A percentile compares a stretch with the other conserved stretches of the same genome.
phyloP scores from a whole-genome alignment of 768 basidiomycete genomes.

The Suillus fuscotomentosus region DNA sequence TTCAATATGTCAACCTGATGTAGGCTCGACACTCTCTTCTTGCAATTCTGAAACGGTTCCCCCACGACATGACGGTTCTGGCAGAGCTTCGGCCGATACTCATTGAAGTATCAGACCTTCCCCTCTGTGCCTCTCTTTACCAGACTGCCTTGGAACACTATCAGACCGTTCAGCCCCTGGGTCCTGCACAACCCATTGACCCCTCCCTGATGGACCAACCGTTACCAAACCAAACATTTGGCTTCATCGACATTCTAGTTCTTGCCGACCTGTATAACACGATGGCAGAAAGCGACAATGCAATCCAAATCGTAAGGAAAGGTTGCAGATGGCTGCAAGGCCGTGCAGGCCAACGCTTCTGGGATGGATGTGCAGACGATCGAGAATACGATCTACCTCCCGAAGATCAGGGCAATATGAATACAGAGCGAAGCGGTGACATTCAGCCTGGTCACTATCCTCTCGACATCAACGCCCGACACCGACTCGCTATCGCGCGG shows the following conservation, averaged over 20 bases:
- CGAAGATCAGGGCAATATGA: slow-evolving; percentile 20
- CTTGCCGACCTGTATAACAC: slow-evolving; percentile 84
- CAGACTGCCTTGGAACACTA: slow-evolving; percentile 75
- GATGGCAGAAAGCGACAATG: slow-evolving; percentile 63
- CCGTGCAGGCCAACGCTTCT: slow-evolving; percentile 64
- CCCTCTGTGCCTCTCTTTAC: slow-evolving; percentile 63
- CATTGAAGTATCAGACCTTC: slow-evolving; percentile 64
- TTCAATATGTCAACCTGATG: not conserved
- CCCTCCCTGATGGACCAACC: slow-evolving; percentile 13
- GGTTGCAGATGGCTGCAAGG: slow-evolving; percentile 95
- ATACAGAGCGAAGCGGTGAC: slow-evolving; percentile 40
- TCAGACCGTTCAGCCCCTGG: slow-evolving; percentile 38
- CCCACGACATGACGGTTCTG: slow-evolving; percentile 79
- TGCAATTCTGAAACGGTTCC: slow-evolving; percentile 64
- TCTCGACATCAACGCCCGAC: slow-evolving; percentile 76
- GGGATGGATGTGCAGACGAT: slow-evolving; percentile 85
- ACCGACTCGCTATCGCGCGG: slow-evolving; percentile 80
- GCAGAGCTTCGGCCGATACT: slow-evolving; percentile 76
- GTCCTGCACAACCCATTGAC: slow-evolving; percentile 41
- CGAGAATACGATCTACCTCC: slow-evolving; percentile 72
- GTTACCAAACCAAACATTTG: slow-evolving; percentile 16
- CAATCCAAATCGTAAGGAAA: slow-evolving; percentile 63
- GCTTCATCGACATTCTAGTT: slow-evolving; percentile 61
- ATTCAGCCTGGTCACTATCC: slow-evolving; percentile 57
- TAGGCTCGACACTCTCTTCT: slow-evolving; percentile 29